Evolutionary conservation across 768 basidiomycete species (phyloP).

Genomic region (Phanerochaete sordida): DNA sequence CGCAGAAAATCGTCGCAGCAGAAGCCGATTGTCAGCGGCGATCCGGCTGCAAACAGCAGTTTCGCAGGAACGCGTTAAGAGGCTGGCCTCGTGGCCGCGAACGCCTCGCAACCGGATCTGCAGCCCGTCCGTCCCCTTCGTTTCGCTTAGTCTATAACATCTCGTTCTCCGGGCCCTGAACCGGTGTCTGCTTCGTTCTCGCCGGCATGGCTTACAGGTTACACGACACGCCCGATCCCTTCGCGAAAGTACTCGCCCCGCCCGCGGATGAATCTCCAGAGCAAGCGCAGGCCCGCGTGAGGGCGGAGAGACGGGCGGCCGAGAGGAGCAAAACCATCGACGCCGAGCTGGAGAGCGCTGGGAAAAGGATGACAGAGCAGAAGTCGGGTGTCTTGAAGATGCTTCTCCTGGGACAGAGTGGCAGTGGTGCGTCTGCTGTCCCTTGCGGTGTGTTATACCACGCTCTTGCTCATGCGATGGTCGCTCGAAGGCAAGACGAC

Average conservation of each 20-base stretch:
- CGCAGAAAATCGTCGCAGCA: not conserved
- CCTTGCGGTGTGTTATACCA: conserved; percentile 5
- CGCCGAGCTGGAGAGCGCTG: not conserved
- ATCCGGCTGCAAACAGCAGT: not conserved
- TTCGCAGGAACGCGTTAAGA: not conserved
- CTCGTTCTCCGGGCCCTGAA: not conserved
- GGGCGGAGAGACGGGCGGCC: conserved; percentile 41
- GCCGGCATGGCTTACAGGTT: not conserved
- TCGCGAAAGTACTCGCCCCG: conserved; percentile 51
- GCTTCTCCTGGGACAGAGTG: conserved; percentile 36
- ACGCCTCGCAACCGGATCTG: not conserved
- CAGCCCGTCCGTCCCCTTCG: not conserved
- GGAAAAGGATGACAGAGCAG: not conserved
- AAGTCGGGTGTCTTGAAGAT: conserved; percentile 27
- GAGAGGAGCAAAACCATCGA: conserved; percentile 34
- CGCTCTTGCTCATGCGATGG: not conserved
- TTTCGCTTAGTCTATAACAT: not conserved
- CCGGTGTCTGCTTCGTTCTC: not conserved
- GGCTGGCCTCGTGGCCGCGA: not conserved
- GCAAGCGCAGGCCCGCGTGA: not conserved
- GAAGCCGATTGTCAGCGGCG: not conserved
- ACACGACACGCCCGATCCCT: conserved; percentile 45
- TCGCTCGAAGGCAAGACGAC: conserved; percentile 35
- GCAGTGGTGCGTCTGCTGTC: conserved; percentile 20
- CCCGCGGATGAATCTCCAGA: conserved; percentile 53